These are phyloP conservation scores for Curvularia verruculosa DNA, from an alignment of 2,329 filamentous ascomycete species.

Conservation along the genomic window DNA sequence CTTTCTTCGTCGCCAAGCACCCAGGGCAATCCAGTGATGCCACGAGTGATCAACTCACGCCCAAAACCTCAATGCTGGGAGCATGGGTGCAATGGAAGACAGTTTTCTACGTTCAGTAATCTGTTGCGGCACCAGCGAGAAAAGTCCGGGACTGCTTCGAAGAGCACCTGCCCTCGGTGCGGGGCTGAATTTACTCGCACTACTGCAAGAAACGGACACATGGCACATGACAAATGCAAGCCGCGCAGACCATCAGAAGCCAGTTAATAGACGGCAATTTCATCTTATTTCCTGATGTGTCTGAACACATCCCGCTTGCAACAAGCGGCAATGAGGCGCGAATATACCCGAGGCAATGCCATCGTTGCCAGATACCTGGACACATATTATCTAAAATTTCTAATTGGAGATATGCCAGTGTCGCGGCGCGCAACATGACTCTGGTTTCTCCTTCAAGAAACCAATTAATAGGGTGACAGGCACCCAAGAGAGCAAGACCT, in stretches of 20 bases:
- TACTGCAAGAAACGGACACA: slow-evolving; percentile 84
- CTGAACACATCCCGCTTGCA: background rate
- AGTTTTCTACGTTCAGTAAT: slow-evolving; percentile 97
- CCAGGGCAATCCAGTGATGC: slow-evolving; percentile 38
- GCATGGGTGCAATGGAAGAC: slow-evolving; percentile 92
- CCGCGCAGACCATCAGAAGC: slow-evolving; percentile 60
- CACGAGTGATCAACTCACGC: slow-evolving; percentile 72
- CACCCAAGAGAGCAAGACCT: background rate
- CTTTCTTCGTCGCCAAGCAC: slow-evolving; percentile 37
- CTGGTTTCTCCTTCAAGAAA: background rate
- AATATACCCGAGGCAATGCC: background rate
- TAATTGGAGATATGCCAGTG: background rate
- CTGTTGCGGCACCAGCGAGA: slow-evolving; percentile 90
- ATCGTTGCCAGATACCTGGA: background rate
- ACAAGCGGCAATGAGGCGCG: background rate
- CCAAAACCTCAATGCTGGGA: slow-evolving; percentile 98
- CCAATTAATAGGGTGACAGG: background rate
- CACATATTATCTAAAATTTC: background rate
- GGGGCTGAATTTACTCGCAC: slow-evolving; percentile 93
- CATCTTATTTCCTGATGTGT: background rate
- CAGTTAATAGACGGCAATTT: slow-evolving; percentile 22
- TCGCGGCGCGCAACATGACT: background rate
- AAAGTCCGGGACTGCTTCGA: slow-evolving; percentile 88
- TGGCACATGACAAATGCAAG: slow-evolving; percentile 91
- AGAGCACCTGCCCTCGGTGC: slow-evolving; percentile 88